These are phyloP conservation scores for Metarhizium guizhouense DNA, from an alignment of 2,329 filamentous ascomycete species.

Conservation along the genomic window DNA sequence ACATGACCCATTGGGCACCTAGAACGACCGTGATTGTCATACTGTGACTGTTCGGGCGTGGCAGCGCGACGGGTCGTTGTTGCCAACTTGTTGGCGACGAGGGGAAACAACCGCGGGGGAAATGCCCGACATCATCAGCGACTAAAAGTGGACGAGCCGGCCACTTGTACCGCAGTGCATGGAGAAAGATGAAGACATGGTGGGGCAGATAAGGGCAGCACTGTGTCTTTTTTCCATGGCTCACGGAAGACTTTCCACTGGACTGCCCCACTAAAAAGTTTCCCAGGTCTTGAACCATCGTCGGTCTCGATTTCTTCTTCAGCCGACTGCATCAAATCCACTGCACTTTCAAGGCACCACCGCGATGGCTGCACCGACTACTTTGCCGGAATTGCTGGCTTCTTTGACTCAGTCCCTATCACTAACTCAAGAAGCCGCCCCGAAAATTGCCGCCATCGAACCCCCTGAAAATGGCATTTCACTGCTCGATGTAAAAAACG, in stretches of 20 bases:
- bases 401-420: slow-evolving; percentile 50
- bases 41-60: no score
- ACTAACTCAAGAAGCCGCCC: slow-evolving; percentile 58
- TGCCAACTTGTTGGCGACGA: no score
- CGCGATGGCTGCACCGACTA: slow-evolving; percentile 39
- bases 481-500: slow-evolving; percentile 90
- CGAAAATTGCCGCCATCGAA: slow-evolving; percentile 52
- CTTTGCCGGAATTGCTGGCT: slow-evolving; percentile 40
- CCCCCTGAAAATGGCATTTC: slow-evolving; percentile 85
- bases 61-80: no score
- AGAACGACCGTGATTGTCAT: no score
- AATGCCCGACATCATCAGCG: no score
- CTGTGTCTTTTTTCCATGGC: no score
- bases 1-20: no score
- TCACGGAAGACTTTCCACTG: not conserved
- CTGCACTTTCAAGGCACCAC: slow-evolving; percentile 13
- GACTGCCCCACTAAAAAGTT: slow-evolving; percentile 15
- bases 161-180: no score
- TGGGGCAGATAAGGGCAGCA: no score
- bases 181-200: no score
- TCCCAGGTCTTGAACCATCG: not conserved
- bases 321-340: slow-evolving; percentile 7
- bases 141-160: no score
- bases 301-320: not conserved
- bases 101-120: no score